phyloP scores from a whole-genome alignment of 108 stramenopile genomes.

The Nitzschia sp. region DNA sequence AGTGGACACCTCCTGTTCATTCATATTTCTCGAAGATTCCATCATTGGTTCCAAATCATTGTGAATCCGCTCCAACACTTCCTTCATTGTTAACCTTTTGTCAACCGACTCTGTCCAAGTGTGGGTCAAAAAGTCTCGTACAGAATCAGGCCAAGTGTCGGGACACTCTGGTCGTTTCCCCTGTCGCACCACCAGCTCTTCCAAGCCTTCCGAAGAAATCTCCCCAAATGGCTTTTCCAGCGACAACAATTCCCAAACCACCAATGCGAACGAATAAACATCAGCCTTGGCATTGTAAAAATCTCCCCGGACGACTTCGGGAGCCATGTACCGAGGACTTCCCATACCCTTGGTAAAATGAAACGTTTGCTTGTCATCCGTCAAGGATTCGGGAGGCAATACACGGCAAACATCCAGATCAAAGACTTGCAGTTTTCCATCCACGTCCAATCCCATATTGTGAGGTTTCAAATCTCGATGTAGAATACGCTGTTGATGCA shows the following conservation, averaged over 20 bases:
- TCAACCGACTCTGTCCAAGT: slow-evolving; percentile 12
- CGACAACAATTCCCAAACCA: slow-evolving; percentile 57
- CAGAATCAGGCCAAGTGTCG: slow-evolving; percentile 1
- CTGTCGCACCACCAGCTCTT: slow-evolving; percentile 8
- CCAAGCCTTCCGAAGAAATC: slow-evolving; percentile 9
- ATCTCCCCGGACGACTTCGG: slow-evolving; percentile 54
- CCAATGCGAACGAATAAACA: slow-evolving; percentile 57
- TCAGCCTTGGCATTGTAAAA: slow-evolving; percentile 71
- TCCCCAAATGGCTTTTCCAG: slow-evolving; percentile 45
- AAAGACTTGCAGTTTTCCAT: slow-evolving; percentile 21
- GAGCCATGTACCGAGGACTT: slow-evolving; percentile 68
- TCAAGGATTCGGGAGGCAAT: background rate
- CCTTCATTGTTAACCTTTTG: slow-evolving; percentile 15
- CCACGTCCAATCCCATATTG: slow-evolving; percentile 11
- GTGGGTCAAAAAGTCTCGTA: background rate
- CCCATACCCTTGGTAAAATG: slow-evolving; percentile 35
- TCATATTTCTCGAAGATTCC: no score
- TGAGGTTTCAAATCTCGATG: slow-evolving; percentile 67
- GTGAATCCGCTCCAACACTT: background rate
- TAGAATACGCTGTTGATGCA: slow-evolving; percentile 59
- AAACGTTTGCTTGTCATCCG: slow-evolving; percentile 33
- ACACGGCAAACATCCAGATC: slow-evolving; percentile 30
- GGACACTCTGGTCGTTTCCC: slow-evolving; percentile 12
- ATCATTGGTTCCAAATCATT: no score
- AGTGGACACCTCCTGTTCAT: no score